Evolutionary conservation across 257 asterid genomes (phyloP), one percentile per base, ranked within the genome.

Genomic region (Coffea canephora): DNA sequence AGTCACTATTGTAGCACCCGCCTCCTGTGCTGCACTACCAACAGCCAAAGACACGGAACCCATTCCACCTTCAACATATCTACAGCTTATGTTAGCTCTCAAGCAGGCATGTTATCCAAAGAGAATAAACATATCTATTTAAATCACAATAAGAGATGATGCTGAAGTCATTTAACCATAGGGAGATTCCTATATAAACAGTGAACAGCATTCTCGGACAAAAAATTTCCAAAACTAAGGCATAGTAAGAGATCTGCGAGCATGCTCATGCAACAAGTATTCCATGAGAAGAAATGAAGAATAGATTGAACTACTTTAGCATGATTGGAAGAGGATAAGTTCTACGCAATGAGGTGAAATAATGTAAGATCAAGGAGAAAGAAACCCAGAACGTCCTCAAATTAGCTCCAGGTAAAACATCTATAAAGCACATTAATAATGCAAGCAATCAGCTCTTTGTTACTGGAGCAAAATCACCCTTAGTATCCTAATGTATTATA

Each of bases 31-130:
- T 79, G 98, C 99, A 25, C 67, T 88, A 78, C 88, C 83, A 79
- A 95, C 90, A 73, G 98, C 96, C 85, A 67, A 82, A 75, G 99
- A 95, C 80, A 93, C 99, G 27, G 95, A 90, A 68, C 99, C 99
- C 99, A 95, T 95, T 85, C 99, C 99, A 77, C 99, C 99, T 90
- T 95, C 93, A 81, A 92, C 99, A 80, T 91, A 90, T 83, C 99
- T 95, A 87, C 87, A 87, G 75, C 78, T 77, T 65, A 66, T 54
- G 69, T 73, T 74, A 68, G 78, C 68, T 59, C 69, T 77, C 75
- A 85, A 82, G 71, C 70, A 46, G 74, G 69, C 69, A n/a, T 57
- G 61, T 67, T 11, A 73, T 48, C 36, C 36, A 46, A 6, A 75
- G 66, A 69, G 76, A 80, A 75, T 25, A 74, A 46, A 75, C 77